Conservation (phyloP, 371 early-diverging fungal genomes). For the Rhizopus stolonifer region DNA sequence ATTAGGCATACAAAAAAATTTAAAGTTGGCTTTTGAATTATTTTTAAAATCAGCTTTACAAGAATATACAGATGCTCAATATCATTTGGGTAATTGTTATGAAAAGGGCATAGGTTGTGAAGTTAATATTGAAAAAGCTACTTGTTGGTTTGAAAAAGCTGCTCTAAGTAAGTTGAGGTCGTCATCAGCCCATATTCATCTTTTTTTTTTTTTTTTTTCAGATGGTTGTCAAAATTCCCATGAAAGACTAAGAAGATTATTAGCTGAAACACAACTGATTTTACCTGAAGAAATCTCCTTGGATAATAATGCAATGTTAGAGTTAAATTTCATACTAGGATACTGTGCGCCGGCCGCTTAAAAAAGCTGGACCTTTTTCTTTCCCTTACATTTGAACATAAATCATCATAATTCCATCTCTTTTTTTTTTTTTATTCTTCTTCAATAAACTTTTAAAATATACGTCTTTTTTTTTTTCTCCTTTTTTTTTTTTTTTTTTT, state of each 20-base stretch:
- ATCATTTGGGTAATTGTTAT: slow-evolving; percentile 61
- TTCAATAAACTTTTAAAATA: no score
- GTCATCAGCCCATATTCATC: background rate
- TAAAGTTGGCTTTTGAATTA: slow-evolving; percentile 55
- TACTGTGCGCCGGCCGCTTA: slow-evolving; percentile 38
- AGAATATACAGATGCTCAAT: slow-evolving; percentile 61
- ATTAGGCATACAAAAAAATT: slow-evolving; percentile 64
- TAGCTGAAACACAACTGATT: slow-evolving; percentile 48
- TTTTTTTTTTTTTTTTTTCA: slow-evolving; percentile 16
- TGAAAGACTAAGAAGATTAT: slow-evolving; percentile 53
- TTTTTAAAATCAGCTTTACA: slow-evolving; percentile 64
- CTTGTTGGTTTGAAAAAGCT: slow-evolving; percentile 70
- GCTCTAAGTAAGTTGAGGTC: slow-evolving; percentile 41
- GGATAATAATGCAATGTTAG: slow-evolving; percentile 20
- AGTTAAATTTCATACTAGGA: slow-evolving; percentile 25
- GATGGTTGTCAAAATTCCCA: slow-evolving; percentile 56
- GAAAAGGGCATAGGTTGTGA: slow-evolving; percentile 70
- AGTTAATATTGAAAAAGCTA: slow-evolving; percentile 57
- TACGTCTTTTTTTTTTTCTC: no score
- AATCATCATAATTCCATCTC: slow-evolving; percentile 3
- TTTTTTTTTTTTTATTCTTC: background rate
- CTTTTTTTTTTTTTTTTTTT: no score
- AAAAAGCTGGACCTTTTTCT: no score
- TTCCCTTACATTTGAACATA: background rate
- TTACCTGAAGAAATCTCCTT: slow-evolving; percentile 17